phyloP scores from a whole-genome alignment of 169 alveolate genomes.

The Plasmodium relictum region DNA sequence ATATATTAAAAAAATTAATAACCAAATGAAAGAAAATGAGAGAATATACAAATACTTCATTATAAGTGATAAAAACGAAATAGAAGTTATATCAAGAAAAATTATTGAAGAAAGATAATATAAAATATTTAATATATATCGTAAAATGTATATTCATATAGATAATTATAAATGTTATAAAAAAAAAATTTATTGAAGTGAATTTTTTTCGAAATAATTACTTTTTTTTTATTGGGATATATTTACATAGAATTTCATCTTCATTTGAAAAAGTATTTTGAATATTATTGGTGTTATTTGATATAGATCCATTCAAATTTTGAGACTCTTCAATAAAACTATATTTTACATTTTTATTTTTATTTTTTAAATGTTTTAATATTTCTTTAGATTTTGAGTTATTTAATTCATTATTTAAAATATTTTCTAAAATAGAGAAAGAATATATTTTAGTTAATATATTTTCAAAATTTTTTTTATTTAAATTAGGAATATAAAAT shows the following conservation, averaged over 20 bases:
- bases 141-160: no score
- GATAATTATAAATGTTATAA: no score
- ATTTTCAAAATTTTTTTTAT: constrained; percentile 17
- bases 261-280: background rate
- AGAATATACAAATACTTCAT: no score
- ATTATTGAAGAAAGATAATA: no score
- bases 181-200: no score
- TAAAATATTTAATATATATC: no score
- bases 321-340: constrained; percentile 27
- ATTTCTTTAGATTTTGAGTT: background rate
- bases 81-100: no score
- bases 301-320: no score
- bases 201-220: constrained; percentile 10
- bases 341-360: background rate
- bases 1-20: no score
- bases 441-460: constrained; percentile 52
- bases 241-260: constrained; percentile 46
- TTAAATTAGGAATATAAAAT: constrained; percentile 5
- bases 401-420: constrained; percentile 12
- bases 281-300: background rate
- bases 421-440: constrained; percentile 36
- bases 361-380: background rate
- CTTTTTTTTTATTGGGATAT: constrained; percentile 68
- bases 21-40: no score
- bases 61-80: no score